phyloP scores from a whole-genome alignment of 768 basidiomycete species.

The Calocera viscosa region DNA sequence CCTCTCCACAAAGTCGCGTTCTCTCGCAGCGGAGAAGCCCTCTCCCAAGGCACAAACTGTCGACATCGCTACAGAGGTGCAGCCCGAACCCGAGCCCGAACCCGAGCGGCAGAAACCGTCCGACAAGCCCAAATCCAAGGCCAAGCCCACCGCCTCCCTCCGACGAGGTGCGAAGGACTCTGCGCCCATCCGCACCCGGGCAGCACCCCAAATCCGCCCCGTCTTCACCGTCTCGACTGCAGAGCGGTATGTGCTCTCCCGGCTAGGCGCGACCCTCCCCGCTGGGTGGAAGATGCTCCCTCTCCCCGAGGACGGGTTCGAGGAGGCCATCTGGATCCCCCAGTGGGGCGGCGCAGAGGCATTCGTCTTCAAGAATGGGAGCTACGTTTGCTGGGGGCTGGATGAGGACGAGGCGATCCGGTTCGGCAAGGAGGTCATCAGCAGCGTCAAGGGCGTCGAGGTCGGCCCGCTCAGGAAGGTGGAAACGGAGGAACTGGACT shows the following conservation, averaged over 20 bases:
- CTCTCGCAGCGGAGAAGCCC: not conserved
- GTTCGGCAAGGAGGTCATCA: conserved; percentile 50
- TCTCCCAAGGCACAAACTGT: not conserved
- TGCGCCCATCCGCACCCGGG: conserved; percentile 71
- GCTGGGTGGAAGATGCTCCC: conserved; percentile 40
- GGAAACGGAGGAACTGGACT: conserved; percentile 86
- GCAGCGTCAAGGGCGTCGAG: conserved; percentile 42
- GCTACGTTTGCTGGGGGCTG: conserved; percentile 83
- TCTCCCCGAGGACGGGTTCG: conserved; percentile 22
- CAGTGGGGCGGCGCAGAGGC: conserved; percentile 66
- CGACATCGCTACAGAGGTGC: not conserved
- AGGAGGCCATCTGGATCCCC: conserved; percentile 72
- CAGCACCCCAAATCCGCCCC: conserved; percentile 66
- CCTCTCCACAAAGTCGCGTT: not conserved
- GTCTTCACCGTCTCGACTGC: conserved; percentile 80
- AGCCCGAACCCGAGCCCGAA: not conserved
- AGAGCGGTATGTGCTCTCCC: conserved; percentile 61
- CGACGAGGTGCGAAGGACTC: conserved; percentile 77
- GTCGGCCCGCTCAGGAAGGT: conserved; percentile 50
- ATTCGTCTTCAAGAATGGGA: conserved; percentile 80
- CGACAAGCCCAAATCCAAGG: conserved; percentile 43
- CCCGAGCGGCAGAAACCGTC: not conserved
- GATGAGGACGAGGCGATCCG: conserved; percentile 57
- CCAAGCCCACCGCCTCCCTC: conserved; percentile 69
- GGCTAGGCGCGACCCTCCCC: conserved; percentile 45